Evolutionary conservation across 148 eudicot species (phyloP), one percentile per base, ranked within the genome.

Genomic region (Cornus controversa): DNA sequence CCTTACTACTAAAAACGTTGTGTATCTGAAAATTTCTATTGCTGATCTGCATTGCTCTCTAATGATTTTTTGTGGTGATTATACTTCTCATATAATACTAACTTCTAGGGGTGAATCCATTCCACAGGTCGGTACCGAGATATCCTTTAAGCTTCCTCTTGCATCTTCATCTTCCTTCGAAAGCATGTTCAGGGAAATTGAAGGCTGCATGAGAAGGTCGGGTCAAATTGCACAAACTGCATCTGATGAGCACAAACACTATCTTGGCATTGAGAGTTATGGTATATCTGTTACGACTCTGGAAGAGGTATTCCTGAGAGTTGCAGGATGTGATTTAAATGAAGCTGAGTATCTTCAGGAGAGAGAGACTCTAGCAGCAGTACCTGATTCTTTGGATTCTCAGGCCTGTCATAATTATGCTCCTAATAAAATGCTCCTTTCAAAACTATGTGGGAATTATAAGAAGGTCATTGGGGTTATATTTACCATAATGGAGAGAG

Each of bases 221-320:
- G 83, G 66, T 47, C 82, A 84, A n/a, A 77, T 72, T 34, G 69
- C 71, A 28, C 82, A 75, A 85, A 47, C 78, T 25, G 79, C 67
- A 72, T 84, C 76, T 42, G 26, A 22, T 72, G 88, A 87, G 71
- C 79, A 81, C 69, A 67, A 71, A 78, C 69, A 68, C 70, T 80
- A 74, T 68, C 65, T 79, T 80, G 98, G 97, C 81, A 91, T 96
- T 82, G 94, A 96, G 86, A 92, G 98, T 83, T 96, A 92, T 78
- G 99, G 99, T 31, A 93, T 96, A 66, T 93, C 99, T 73, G 96
- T 96, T 72, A 96, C 99, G 62, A 96, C 99, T 73, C 87, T 93
- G 81, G 98, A 96, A 84, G 99, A 96, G 81, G 98, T 96, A 75
- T 96, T 96, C 84, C 81, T 96, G 85, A 92, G 93, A 78, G 99